Percentiles rank a stretch among this genome's conserved stretches.
phyloP scores from a whole-genome alignment of 129 eudicot genomes.

The Pseudognaphalium luteoalbum region DNA sequence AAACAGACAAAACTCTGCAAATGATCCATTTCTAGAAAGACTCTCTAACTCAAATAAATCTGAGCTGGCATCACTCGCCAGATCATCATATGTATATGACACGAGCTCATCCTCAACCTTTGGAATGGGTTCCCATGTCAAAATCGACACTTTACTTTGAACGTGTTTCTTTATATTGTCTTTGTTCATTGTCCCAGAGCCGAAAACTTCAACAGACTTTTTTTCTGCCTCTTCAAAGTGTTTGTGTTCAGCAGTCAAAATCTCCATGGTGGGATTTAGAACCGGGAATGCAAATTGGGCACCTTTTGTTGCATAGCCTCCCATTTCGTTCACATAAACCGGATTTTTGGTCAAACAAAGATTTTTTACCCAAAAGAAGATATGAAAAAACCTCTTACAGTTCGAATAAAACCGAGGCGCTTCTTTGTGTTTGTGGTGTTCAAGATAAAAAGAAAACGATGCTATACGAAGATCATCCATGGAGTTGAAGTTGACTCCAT shows the following conservation, averaged over 20 bases:
- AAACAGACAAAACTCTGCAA: conserved; percentile 42
- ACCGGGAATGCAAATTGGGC: conserved; percentile 46
- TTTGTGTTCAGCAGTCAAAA: conserved; percentile 13
- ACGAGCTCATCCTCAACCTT: conserved; percentile 24
- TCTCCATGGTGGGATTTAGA: conserved; percentile 15
- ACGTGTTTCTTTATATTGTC: conserved; percentile 46
- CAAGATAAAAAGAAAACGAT: conserved; percentile 62
- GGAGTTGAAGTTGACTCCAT: neutral
- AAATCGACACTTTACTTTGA: conserved; percentile 57
- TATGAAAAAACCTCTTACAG: conserved; percentile 34
- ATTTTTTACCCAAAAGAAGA: conserved; percentile 29
- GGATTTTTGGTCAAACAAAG: conserved; percentile 49
- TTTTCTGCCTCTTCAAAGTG: conserved; percentile 36
- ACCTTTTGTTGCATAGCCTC: neutral
- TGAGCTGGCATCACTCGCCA: conserved; percentile 71
- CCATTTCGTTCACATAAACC: conserved; percentile 16
- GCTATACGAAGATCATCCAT: conserved; percentile 45
- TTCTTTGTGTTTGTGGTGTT: conserved; percentile 31
- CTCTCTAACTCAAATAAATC: conserved; percentile 78
- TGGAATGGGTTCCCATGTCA: conserved; percentile 71
- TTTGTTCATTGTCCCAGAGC: conserved; percentile 27
- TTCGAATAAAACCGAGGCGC: neutral
- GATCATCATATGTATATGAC: conserved; percentile 40
- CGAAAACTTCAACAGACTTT: conserved; percentile 54
- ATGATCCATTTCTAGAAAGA: conserved; percentile 38